phyloP scores from a whole-genome alignment of 352 stramenopile species.

The Pythium rishiriense region DNA sequence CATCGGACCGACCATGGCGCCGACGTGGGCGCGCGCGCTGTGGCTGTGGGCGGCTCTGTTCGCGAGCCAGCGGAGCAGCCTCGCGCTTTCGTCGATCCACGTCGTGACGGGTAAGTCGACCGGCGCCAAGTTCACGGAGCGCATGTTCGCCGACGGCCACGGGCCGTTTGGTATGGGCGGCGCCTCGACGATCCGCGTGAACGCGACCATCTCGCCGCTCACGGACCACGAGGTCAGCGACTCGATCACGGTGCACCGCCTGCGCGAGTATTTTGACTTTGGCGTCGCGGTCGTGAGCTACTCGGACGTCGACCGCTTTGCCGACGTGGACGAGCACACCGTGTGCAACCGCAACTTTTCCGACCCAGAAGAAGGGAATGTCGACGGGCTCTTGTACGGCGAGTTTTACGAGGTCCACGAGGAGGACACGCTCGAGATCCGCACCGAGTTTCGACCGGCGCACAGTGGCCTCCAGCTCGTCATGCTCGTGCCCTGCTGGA shows the following conservation, averaged over 20 bases:
- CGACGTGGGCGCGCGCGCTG: constrained; percentile 17
- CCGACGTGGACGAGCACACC: constrained; percentile 51
- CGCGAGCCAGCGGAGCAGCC: constrained; percentile 27
- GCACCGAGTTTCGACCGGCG: constrained; percentile 49
- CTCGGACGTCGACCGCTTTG: constrained; percentile 40
- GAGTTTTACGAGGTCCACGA: constrained; percentile 52
- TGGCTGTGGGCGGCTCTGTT: constrained; percentile 32
- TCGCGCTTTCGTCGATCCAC: constrained; percentile 61
- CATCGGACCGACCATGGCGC: constrained; percentile 2
- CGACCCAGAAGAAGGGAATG: constrained; percentile 36
- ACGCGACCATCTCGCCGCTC: constrained; percentile 51
- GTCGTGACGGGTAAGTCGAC: constrained; percentile 51
- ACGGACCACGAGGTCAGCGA: constrained; percentile 57
- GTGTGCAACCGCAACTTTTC: constrained; percentile 72
- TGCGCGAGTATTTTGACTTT: constrained; percentile 84
- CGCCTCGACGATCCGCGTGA: constrained; percentile 48
- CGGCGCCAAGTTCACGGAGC: constrained; percentile 68
- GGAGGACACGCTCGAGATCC: constrained; percentile 42
- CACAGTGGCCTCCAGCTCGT: constrained; percentile 62
- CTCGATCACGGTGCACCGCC: constrained; percentile 62
- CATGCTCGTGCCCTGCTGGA: constrained; percentile 76
- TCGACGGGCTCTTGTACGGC: constrained; percentile 47
- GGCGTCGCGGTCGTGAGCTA: constrained; percentile 66
- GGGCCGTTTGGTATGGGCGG: constrained; percentile 51
- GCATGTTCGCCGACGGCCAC: constrained; percentile 74